Base-by-base conservation (phyloP, 306 rosid genomes). In the Elaeagnus macrophylla region DNA sequence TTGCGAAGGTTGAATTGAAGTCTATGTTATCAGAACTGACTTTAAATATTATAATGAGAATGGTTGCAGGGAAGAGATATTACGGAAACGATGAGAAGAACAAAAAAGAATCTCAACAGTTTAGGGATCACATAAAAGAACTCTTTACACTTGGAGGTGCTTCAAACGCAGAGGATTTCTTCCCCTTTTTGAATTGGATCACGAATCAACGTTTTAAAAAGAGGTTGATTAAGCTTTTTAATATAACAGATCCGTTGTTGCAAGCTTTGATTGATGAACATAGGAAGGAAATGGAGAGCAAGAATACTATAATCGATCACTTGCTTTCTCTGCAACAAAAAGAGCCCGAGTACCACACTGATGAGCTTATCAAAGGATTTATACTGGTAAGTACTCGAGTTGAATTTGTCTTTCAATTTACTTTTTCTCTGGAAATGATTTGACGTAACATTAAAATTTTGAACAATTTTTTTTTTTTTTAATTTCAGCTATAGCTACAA, bases 251-350 rank as follows among this genome's bases (percentile, higher is more conserved):
- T 25, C 51, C 42, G 12, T 45, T 79, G 9, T 70, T 79, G 11
- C 89, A 85, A 74, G 80, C 82, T 5, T 62, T 85, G 17, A 67
- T 85, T 6, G 89, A 85, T 8, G 80, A 85, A 39, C 78, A 69
- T 8, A 60, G 83, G 12, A 72, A 37, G 0, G 54, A 43, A 43
- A 62, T 46, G 20, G 65, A 69, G 19, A 64, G 54, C 40, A 46
- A 59, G 9, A 61, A 72, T 11, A 78, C 85, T 0, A 66, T 81
- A 83, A 79, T 85, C 1, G 77, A 62, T 8, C 86, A 79, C 49
- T 35, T 84, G 11, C 81, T 85, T 19, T 64, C 70, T 7, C 56
- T 54, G 0, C 86, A 81, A 14, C 54, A 81, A 4, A 66, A 83
- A 5, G 65, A 81, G 0, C 86, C 89, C 1, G 77, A 77, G 10